Base-by-base conservation (phyloP, 208 protist species). In the Acanthamoeba sp. region DNA sequence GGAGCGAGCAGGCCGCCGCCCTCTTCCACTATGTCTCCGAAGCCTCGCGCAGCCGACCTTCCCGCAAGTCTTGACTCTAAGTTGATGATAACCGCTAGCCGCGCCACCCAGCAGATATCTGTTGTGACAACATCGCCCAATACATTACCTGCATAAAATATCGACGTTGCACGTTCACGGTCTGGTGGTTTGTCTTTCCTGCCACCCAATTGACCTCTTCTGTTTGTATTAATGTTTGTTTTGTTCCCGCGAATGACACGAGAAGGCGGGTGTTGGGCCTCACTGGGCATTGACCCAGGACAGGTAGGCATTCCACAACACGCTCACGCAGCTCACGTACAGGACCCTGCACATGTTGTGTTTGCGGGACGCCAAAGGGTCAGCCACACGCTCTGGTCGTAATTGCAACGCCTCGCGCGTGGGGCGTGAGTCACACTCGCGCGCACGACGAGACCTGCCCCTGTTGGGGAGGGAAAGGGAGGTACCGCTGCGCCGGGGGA, bases 281-380 rank as follows among this genome's bases (percentile, higher is more conserved):
- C 29, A 38, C 16, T 36, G n/a, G n/a, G n/a, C 32, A 24, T 76
- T 18, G 10, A 76, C 66, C 66, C 22, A 76, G 7, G 66, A 76
- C 9, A 76, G 66, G 66, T 76, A 76, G 27, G 66, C 66, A 38
- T 76, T 76, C 66, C 66, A 76, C 32, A 76, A 42, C 32, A 76
- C 66, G 6, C 66, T 76, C 16, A 76, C 66, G 66, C n/a, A 29
- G 36, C 66, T 76, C 12, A 76, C 66, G 66, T 76, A 76, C 32
- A 76, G 66, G 7, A 76, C 66, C 3, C 66, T 76, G 66, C 45
- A 16, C 6, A 10, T 52, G 45, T 52, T 9, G 10, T 16, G 45
- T 52, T 9, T 52, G 42, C 6, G 3, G 42, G 3, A 48, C 6
- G 42, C 42, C 42, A 48, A 10, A 3, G 42, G 42, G 10, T 48